Conservation (phyloP, 164 flowering plant species). For the Platanus orientalis region DNA sequence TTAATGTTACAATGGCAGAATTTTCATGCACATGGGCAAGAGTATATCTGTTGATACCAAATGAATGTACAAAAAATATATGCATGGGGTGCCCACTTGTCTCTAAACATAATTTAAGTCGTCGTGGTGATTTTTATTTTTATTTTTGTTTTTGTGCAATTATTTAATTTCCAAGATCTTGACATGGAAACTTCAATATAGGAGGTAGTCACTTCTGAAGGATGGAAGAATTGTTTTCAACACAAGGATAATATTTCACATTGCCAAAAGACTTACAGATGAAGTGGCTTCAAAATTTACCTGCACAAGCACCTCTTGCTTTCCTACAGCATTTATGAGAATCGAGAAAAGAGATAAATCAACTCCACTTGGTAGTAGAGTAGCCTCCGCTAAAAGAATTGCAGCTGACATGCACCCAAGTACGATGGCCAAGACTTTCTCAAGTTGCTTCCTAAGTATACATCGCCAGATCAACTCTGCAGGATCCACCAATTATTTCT, state of each 20-base stretch:
- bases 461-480: conserved; percentile 90
- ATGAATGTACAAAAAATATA: too few species aligned
- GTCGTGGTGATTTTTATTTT: too few species aligned
- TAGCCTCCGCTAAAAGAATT: conserved; percentile 95
- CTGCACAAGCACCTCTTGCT: conserved; percentile 87
- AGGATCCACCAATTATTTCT: conserved; percentile 13
- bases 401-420: conserved; percentile 94
- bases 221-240: too few species aligned
- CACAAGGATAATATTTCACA: not conserved
- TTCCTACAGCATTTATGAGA: conserved; percentile 70
- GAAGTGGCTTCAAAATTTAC: conserved; percentile 25
- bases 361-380: conserved; percentile 71
- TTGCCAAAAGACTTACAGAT: not conserved
- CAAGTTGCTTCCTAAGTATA: conserved; percentile 63
- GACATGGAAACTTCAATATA: too few species aligned
- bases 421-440: conserved; percentile 66
- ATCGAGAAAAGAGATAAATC: conserved; percentile 91
- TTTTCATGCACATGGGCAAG: too few species aligned
- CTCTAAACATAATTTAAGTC: too few species aligned
- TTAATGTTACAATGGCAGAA: too few species aligned
- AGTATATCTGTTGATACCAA: too few species aligned
- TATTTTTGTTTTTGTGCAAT: too few species aligned
- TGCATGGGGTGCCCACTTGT: too few species aligned
- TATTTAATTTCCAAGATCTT: too few species aligned
- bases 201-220: too few species aligned